Conservation (phyloP, 495 filamentous ascomycete genomes). For the Astrothelium subdiscretum region DNA sequence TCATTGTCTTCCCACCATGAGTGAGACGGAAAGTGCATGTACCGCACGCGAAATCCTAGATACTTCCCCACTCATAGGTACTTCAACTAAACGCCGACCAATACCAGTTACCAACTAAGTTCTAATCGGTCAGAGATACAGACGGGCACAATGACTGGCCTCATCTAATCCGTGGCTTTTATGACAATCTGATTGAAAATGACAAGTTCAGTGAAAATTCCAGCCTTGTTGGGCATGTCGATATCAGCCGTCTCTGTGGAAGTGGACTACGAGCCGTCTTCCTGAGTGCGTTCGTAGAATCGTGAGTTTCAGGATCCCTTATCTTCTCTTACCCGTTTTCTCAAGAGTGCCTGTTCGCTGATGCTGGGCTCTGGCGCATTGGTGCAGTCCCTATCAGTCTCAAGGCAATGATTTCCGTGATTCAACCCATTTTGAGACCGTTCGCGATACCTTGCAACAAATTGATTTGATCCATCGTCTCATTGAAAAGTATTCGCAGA, state of each 20-base stretch:
- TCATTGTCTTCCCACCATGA: too few relatives aligned
- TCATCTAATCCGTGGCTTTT: conserved; percentile 4
- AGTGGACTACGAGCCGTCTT: neutral
- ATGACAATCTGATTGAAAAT: conserved; percentile 2
- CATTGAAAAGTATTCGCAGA: conserved; percentile 16
- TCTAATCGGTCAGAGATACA: too few relatives aligned
- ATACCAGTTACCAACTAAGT: too few relatives aligned
- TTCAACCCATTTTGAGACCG: conserved; percentile 7
- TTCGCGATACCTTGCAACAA: conserved; percentile 28
- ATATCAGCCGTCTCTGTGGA: neutral
- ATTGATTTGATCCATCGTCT: conserved; percentile 29
- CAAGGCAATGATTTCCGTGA: conserved; percentile 8
- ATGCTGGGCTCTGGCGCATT: too few relatives aligned
- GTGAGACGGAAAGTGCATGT: too few relatives aligned
- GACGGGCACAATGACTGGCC: conserved; percentile 14
- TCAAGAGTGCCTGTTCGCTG: too few relatives aligned
- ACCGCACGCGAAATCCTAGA: too few relatives aligned
- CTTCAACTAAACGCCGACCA: too few relatives aligned
- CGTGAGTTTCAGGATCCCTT: too few relatives aligned
- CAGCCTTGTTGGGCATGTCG: neutral
- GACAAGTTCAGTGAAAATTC: neutral
- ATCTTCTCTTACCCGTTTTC: too few relatives aligned
- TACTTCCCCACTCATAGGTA: too few relatives aligned
- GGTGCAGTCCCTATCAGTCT: conserved; percentile 4
- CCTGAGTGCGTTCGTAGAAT: conserved; percentile 13